Evolutionary conservation across 2,329 filamentous ascomycete species (phyloP).

Genomic region (Colletotrichum liaoningense): DNA sequence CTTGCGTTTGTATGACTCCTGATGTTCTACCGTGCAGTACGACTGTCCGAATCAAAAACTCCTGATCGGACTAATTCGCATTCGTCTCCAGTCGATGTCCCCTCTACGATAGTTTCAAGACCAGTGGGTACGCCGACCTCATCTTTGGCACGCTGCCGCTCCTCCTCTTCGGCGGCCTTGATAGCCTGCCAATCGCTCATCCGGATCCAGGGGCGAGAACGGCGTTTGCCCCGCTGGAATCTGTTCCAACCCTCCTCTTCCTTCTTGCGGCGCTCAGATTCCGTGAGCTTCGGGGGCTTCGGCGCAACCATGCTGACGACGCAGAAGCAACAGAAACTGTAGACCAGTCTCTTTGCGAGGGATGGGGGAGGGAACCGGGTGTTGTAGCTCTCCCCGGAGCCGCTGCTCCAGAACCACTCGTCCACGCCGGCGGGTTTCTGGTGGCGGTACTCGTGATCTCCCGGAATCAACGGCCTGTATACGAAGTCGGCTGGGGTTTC

Average conservation of each 20-base stretch:
- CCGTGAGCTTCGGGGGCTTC: not conserved
- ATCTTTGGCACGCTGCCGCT: too few species aligned
- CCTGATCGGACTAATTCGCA: not conserved
- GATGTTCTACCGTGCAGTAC: not conserved
- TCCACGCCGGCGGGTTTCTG: not conserved
- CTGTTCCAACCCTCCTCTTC: not conserved
- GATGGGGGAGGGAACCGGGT: not conserved
- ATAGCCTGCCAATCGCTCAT: too few species aligned
- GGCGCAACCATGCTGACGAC: not conserved
- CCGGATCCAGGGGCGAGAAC: not conserved
- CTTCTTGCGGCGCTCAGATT: not conserved
- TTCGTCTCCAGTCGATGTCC: not conserved
- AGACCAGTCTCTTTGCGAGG: not conserved
- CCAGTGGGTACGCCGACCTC: not conserved
- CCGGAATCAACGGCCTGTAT: not conserved
- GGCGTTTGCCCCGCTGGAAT: not conserved
- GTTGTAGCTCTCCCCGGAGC: not conserved
- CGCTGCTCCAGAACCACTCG: not conserved
- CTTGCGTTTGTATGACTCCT: not conserved
- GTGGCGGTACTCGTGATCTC: too few species aligned
- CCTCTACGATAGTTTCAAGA: not conserved
- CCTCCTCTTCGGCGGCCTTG: too few species aligned
- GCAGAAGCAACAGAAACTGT: not conserved
- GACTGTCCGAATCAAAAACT: not conserved
- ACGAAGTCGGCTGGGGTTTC: conserved; percentile 9